Evolutionary conservation across 768 basidiomycete species (phyloP), one percentile per base, ranked within the genome.

Genomic region (Boletus speciosus): DNA sequence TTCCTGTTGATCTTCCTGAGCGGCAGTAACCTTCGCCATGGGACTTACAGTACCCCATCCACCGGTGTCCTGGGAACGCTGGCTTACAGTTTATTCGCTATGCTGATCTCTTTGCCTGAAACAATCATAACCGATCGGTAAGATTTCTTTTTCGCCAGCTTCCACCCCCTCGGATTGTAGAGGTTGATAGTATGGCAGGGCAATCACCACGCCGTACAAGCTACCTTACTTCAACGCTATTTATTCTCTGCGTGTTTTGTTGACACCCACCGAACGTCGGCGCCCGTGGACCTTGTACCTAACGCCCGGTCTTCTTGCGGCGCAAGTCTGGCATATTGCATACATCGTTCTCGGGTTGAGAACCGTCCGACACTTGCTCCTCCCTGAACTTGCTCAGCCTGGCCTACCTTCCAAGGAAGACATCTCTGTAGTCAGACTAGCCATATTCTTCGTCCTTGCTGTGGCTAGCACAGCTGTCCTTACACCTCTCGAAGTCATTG

Each of bases 201-300:
- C 92, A 2, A 87, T 93, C 57, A 91, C 88, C 1, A 93, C 92
- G 1, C 91, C 91, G 0, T 82, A 88, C 69, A 84, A 79, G 65
- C 74, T 94, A 34, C 79, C 85, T 3, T 90, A 81, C 63, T 77
- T 86, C 62, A 73, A 78, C 34, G 73, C 78, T 2, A 63, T 79
- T 51, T 75, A 79, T 56, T 81, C 86, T 19, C 69, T 93, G 15
- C 86, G 87, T 21, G 69, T 85, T 54, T 75, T 93, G 34, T 76
- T 93, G 51, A 93, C 91, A 1, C 86, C 89, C 6, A 91, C 90
- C 6, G 91, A 93, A 67, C 82, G 84, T 49, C 79, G 81, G 29
- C 79, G 79, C 10, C 91, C 90, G 3, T 93, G 90, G 90, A 77
- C 85, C 37, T 67, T 93, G 41, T 93, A 90, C 66, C 61, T 89